Evolutionary conservation across 108 stramenopile genomes (phyloP).

Genomic region (Tribonema minus): DNA sequence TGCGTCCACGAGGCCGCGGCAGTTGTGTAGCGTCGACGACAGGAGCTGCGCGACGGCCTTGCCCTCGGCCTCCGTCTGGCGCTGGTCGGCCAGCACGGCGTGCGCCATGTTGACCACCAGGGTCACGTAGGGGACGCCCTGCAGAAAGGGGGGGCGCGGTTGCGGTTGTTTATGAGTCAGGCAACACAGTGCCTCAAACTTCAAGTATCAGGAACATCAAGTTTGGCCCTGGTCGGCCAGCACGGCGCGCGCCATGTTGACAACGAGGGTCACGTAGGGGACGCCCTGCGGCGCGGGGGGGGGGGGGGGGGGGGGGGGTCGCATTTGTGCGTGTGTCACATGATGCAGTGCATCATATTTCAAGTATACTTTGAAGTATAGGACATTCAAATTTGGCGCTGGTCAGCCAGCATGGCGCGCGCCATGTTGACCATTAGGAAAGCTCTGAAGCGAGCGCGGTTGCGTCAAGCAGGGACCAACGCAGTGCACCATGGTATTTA

Average conservation of each 20-base stretch:
- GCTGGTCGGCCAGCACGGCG: slow-evolving; percentile 75
- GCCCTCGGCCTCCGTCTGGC: slow-evolving; percentile 75
- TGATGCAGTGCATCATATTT: background rate
- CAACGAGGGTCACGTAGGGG: background rate
- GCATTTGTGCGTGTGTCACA: slow-evolving; percentile 59
- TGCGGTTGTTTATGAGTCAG: slow-evolving; percentile 60
- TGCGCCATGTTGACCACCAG: slow-evolving; percentile 77
- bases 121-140: slow-evolving; percentile 74
- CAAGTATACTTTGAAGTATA: too few species aligned
- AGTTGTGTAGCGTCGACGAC: slow-evolving; percentile 83
- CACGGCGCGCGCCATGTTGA: background rate
- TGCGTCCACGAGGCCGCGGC: slow-evolving; percentile 61
- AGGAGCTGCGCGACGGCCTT: slow-evolving; percentile 73
- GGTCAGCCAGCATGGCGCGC: background rate
- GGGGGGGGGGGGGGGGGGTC: slow-evolving; percentile 52
- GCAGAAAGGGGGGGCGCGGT: slow-evolving; percentile 47
- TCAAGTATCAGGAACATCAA: background rate
- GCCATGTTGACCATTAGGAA: background rate
- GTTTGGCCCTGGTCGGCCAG: background rate
- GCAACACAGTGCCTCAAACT: background rate
- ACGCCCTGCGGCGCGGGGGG: too few species aligned
- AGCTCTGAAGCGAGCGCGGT: too few species aligned
- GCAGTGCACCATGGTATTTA: too few species aligned
- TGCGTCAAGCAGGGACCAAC: too few species aligned
- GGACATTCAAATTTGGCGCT: background rate